Evolutionary conservation across 1,284 basidiomycete species (phyloP).

Genomic region (Ceratobasidium sp.): DNA sequence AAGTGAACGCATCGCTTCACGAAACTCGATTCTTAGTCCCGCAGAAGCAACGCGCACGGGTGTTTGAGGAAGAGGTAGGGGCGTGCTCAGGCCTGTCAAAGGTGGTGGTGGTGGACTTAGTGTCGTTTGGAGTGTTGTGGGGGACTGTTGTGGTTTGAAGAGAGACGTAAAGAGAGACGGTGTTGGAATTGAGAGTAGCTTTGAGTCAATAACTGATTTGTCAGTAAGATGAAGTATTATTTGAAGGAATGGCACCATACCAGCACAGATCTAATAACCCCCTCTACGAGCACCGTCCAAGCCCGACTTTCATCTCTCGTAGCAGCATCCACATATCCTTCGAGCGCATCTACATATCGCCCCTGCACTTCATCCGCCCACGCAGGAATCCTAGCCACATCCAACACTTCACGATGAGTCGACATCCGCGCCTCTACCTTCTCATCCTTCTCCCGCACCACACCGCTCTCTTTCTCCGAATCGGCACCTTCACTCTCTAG

Average conservation of each 20-base stretch:
- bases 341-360: constrained; percentile 63
- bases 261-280: constrained; percentile 77
- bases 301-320: constrained; percentile 79
- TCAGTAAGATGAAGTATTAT: too few species aligned
- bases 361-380: constrained; percentile 70
- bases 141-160: constrained; percentile 51
- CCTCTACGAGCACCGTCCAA: constrained; percentile 81
- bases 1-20: constrained; percentile 77
- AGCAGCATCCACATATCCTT: constrained; percentile 72
- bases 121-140: constrained; percentile 61
- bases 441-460: neutral
- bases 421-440: constrained; percentile 51
- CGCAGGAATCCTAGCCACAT: constrained; percentile 74
- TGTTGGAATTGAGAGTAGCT: constrained; percentile 66
- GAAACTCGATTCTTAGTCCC: constrained; percentile 61
- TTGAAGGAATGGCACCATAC: constrained; percentile 59
- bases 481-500: constrained; percentile 12
- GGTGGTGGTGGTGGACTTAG: constrained; percentile 75
- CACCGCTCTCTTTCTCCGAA: too few species aligned
- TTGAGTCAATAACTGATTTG: neutral
- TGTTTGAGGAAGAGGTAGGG: constrained; percentile 70
- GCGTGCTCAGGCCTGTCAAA: constrained; percentile 72
- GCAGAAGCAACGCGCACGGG: constrained; percentile 50
- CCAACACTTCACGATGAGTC: constrained; percentile 63
- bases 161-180: constrained; percentile 60